Evolutionary conservation across 331 rosid genomes (phyloP), one percentile per base, ranked within the genome.

Genomic region (Stylosanthes scabra): DNA sequence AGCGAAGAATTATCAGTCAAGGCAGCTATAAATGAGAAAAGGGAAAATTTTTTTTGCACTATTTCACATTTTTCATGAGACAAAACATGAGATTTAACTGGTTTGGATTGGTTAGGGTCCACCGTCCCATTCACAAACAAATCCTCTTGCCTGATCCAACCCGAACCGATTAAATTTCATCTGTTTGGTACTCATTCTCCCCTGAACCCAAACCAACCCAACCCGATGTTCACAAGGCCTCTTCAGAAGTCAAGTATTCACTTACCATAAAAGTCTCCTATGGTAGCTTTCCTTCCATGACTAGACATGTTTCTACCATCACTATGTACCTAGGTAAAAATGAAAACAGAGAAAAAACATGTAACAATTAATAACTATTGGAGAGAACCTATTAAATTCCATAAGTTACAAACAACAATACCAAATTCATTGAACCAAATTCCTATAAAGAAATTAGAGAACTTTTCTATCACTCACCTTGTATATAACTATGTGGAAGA

Each of bases 401-500:
- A 68, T 11, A 61, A 74, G 7, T 27, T 20, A 20, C 25, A 20
- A 76, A 44, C 3, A 11, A 11, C 56, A 77, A 11, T 14, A 78
- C 70, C 46, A 68, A 72, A 76, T 42, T 75, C 15, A 39, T 56
- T n/a, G 37, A 64, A 63, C 69, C 34, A 74, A 68, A 1, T 37
- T 49, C 58, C 39, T 74, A 56, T 28, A 52, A 67, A 62, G 5
- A 45, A 47, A 83, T 5, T 40, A 40, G 5, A 11, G 47, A 20
- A 13, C 31, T 7, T 31, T 31, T 46, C 37, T 63, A 20, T 37
- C 40, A 61, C 87, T 77, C 71, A 94, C 99, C 96, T 92, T 90
- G 87, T 92, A 90, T 27, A 95, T 83, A 72, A 87, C 82, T 61
- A 95, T 64, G 83, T 95, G 99, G 77, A 90, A 95, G 80, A 92